Percentiles rank a stretch among this genome's conserved stretches.
Evolutionary conservation across 192 early-diverging fungal genomes (phyloP).

Genomic region (Bifiguratus adelaidae): DNA sequence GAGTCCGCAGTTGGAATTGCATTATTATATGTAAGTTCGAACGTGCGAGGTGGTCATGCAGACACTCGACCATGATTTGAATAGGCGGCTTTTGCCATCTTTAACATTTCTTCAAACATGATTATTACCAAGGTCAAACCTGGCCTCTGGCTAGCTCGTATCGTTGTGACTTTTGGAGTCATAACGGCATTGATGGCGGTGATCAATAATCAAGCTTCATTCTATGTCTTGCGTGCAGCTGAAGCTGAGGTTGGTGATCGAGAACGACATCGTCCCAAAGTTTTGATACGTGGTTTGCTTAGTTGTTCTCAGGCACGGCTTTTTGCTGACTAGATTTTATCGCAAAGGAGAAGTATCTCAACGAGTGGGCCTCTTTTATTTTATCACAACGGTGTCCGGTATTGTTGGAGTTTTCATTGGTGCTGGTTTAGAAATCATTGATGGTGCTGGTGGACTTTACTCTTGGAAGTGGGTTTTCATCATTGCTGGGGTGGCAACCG

Average conservation of each 20-base stretch:
- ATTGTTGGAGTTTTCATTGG: neutral
- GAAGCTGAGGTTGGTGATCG: too few relatives aligned
- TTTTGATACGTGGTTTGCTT: neutral
- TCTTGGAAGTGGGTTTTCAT: neutral
- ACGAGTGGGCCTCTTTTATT: neutral
- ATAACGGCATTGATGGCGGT: neutral
- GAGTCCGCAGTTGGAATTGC: neutral
- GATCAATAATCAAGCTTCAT: neutral
- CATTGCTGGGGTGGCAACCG: neutral
- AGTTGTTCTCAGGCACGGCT: neutral
- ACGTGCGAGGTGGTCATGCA: too few relatives aligned
- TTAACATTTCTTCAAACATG: neutral
- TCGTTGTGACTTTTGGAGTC: neutral
- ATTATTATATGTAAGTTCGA: neutral
- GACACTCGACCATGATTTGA: too few relatives aligned
- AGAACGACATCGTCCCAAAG: too few relatives aligned
- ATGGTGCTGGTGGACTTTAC: neutral
- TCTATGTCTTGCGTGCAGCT: slow-evolving; percentile 1
- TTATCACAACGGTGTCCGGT: neutral
- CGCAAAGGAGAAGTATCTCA: neutral
- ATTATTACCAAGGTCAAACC: neutral
- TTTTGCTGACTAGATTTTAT: neutral
- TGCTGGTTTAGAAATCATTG: neutral
- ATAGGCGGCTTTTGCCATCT: neutral
- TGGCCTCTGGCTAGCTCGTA: neutral